phyloP scores from a whole-genome alignment of 2,329 filamentous ascomycete species.

The Penicillium sp. region DNA sequence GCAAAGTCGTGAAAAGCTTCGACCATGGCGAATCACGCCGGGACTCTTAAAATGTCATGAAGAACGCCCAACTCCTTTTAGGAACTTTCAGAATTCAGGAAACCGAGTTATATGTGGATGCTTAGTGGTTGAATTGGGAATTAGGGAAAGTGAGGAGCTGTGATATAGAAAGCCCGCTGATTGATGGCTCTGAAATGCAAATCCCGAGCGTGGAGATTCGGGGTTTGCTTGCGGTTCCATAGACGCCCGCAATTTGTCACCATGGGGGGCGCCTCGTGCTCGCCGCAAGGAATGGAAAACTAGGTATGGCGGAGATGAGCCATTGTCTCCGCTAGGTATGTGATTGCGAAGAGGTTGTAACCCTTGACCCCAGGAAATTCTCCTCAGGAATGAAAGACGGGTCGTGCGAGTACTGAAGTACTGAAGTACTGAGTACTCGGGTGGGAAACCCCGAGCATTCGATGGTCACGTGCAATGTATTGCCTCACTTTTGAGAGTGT shows the following conservation, averaged over 20 bases:
- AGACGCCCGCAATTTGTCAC: slow-evolving; percentile 10
- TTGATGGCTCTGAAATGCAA: slow-evolving; percentile 32
- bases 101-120: neutral
- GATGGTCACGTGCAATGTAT: neutral
- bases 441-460: no score
- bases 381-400: no score
- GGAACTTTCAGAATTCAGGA: neutral
- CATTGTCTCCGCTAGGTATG: neutral
- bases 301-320: neutral
- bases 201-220: slow-evolving; percentile 34
- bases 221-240: slow-evolving; percentile 31
- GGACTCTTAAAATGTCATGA: slow-evolving; percentile 1
- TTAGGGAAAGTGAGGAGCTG: slow-evolving; percentile 18
- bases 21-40: slow-evolving; percentile 24
- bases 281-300: neutral
- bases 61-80: slow-evolving; percentile 5
- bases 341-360: no score
- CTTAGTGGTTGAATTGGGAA: neutral
- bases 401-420: no score
- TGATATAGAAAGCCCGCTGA: slow-evolving; percentile 34
- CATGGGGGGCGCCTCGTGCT: neutral
- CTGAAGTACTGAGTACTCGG: no score
- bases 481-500: neutral
- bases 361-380: neutral
- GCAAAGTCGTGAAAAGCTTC: slow-evolving; percentile 19